Conservation (phyloP, 352 stramenopile species). For the Discostella stelligera region DNA sequence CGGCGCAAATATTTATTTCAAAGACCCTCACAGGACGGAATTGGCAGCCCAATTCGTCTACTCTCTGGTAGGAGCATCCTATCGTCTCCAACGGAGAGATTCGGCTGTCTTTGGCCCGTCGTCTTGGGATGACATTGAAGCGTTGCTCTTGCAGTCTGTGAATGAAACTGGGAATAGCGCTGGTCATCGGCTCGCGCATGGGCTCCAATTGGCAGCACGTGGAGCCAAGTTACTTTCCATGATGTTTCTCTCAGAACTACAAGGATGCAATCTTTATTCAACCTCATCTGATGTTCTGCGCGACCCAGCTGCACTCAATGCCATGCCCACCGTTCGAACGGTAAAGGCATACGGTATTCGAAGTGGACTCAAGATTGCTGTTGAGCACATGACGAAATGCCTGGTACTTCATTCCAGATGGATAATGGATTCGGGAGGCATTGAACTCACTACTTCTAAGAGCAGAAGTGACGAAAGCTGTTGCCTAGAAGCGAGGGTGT, state of each 20-base stretch:
- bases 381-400: constrained; percentile 28
- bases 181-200: constrained; percentile 27
- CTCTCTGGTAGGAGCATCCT: constrained; percentile 19
- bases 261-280: constrained; percentile 17
- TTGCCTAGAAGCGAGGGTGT: constrained; percentile 30
- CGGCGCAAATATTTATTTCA: constrained; percentile 38
- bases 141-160: constrained; percentile 29
- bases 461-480: constrained; percentile 37
- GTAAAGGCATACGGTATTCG: constrained; percentile 25
- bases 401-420: constrained; percentile 27
- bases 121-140: constrained; percentile 37
- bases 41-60: constrained; percentile 37
- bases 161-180: constrained; percentile 37
- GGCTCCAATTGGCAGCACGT: constrained; percentile 39
- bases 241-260: constrained; percentile 31
- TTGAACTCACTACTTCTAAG: constrained; percentile 8
- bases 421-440: constrained; percentile 27
- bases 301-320: constrained; percentile 18
- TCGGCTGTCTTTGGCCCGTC: constrained; percentile 36
- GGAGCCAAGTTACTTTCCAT: constrained; percentile 8
- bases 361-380: constrained; percentile 29
- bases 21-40: constrained; percentile 41
- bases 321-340: constrained; percentile 31
- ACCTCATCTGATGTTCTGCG: neutral
- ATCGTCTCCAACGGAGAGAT: constrained; percentile 25